Conservation (phyloP, 305 asterid genomes). For the Solanum chacoense region DNA sequence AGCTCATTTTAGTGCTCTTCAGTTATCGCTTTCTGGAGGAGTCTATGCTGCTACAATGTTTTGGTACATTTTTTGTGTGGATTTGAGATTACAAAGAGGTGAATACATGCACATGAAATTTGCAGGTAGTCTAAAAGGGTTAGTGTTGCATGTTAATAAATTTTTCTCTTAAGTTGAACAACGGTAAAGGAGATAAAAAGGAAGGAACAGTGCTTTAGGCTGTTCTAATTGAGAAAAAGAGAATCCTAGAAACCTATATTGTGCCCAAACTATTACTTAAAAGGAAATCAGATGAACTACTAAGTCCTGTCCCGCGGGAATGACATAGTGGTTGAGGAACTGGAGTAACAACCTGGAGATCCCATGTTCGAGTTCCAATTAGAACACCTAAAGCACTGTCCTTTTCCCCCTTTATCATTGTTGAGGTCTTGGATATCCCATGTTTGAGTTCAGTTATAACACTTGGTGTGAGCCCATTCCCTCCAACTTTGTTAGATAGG, state of each 20-base stretch:
- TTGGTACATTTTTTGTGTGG: not conserved
- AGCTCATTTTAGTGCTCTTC: not conserved
- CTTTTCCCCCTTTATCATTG: not conserved
- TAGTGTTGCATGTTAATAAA: not conserved
- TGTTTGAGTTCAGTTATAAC: not conserved
- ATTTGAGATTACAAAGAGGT: not conserved
- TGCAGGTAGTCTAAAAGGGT: not conserved
- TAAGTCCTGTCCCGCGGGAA: not conserved
- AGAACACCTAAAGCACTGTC: not conserved
- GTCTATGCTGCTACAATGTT: not conserved
- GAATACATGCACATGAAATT: not conserved
- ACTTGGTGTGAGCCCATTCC: not conserved
- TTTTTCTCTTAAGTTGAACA: not conserved
- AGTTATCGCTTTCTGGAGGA: not conserved
- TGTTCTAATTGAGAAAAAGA: not conserved
- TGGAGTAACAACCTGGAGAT: not conserved
- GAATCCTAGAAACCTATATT: not conserved
- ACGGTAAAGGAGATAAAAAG: not conserved
- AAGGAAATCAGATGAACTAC: not conserved
- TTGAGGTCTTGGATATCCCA: not conserved
- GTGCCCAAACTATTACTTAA: not conserved
- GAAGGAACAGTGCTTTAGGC: not conserved
- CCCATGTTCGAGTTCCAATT: not conserved
- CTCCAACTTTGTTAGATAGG: not conserved
- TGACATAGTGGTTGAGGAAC: not conserved